Evolutionary conservation across 2,329 filamentous ascomycete species (phyloP).

Genomic region (Aspergillus sp.): DNA sequence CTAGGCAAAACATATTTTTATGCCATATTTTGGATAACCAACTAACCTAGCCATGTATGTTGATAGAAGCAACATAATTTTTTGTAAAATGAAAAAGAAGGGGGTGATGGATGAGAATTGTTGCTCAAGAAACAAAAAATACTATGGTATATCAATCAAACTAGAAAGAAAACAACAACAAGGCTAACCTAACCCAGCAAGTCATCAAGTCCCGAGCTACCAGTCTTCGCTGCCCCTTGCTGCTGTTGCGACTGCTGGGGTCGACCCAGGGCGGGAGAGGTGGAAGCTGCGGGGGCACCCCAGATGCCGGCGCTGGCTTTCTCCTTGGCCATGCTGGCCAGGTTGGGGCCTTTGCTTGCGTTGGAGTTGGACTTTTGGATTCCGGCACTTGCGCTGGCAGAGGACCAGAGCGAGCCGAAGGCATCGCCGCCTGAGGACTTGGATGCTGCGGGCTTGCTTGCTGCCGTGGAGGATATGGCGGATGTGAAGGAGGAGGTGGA

Average conservation of each 20-base stretch:
- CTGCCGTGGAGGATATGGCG: conserved; percentile 33
- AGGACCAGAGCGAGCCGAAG: conserved; percentile 79
- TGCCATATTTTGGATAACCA: too few species aligned
- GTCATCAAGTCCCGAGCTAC: conserved; percentile 37
- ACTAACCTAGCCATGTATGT: too few species aligned
- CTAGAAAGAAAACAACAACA: background rate
- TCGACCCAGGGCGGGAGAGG: conserved; percentile 39
- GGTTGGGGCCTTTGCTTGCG: conserved; percentile 64
- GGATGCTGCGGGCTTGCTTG: conserved; percentile 47
- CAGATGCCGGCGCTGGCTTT: conserved; percentile 94
- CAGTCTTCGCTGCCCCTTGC: conserved; percentile 19
- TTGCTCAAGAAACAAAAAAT: background rate
- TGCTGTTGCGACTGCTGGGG: conserved; percentile 24
- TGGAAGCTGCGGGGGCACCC: conserved; percentile 64
- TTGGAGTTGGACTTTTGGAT: conserved; percentile 68
- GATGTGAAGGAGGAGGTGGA: conserved; percentile 34
- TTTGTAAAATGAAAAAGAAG: too few species aligned
- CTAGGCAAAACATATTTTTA: too few species aligned
- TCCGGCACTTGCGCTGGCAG: conserved; percentile 63
- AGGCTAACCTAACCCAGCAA: conserved; percentile 29
- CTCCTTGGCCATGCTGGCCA: conserved; percentile 96
- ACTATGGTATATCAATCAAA: background rate
- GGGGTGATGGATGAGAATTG: background rate
- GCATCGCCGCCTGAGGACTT: conserved; percentile 67
- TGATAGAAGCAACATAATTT: too few species aligned